A percentile compares a stretch with the other conserved stretches of the same genome.
phyloP scores from a whole-genome alignment of 106 monocot species.

The Vanilla planifolia region DNA sequence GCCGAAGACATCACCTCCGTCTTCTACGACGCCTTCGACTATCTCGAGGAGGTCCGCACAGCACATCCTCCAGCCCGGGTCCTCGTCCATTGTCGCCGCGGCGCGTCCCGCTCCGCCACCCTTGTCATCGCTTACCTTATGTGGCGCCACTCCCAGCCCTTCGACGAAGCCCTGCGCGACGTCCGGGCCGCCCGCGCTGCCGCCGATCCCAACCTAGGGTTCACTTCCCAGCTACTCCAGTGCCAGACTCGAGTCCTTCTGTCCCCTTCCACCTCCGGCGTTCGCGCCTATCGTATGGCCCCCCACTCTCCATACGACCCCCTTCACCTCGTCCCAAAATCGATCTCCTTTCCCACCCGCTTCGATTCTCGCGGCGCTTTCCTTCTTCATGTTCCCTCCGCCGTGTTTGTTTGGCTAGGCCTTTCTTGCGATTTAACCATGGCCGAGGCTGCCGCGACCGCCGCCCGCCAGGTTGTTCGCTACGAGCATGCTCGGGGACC shows the following conservation, averaged over 20 bases:
- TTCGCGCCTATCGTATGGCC: conserved; percentile 19
- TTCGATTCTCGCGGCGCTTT: conserved; percentile 79
- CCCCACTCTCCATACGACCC: conserved; percentile 77
- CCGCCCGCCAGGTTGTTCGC: conserved; percentile 50
- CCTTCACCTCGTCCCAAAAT: conserved; percentile 67
- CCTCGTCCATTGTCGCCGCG: conserved; percentile 68
- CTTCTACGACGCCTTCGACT: conserved; percentile 78
- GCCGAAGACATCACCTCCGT: conserved; percentile 67
- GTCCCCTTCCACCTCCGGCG: conserved; percentile 18
- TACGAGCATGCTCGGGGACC: conserved; percentile 52
- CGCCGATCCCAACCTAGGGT: conserved; percentile 75
- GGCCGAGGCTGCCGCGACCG: conserved; percentile 29
- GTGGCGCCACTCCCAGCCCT: conserved; percentile 42
- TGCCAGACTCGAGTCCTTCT: conserved; percentile 38
- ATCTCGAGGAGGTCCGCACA: conserved; percentile 44
- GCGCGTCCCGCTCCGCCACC: conserved; percentile 69
- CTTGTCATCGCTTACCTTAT: conserved; percentile 75
- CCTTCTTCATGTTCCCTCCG: conserved; percentile 34
- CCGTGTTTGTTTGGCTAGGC: conserved; percentile 69
- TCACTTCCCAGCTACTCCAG: conserved; percentile 66
- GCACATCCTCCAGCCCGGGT: conserved; percentile 21
- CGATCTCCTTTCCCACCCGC: conserved; percentile 11
- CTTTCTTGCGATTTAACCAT: conserved; percentile 34
- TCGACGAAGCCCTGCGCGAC: conserved; percentile 46
- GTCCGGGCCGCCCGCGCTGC: conserved; percentile 46